Evolutionary conservation across 257 asterid genomes (phyloP).

Genomic region (Nicotiana tabacum): DNA sequence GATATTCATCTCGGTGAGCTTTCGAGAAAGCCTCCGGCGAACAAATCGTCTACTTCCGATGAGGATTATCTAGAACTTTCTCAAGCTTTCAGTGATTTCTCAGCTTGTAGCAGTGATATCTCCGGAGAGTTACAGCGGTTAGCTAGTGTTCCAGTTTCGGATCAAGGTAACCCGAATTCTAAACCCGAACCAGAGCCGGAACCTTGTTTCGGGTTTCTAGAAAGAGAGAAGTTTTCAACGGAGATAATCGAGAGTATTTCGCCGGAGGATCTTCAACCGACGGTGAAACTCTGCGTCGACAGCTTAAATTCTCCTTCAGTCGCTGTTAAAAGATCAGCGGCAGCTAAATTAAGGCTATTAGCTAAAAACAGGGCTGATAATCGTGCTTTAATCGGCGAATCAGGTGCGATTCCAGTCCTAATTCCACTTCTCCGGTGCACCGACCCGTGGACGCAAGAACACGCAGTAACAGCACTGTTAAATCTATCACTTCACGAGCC

Average conservation of each 20-base stretch:
- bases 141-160: slow-evolving; percentile 48
- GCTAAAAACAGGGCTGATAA: slow-evolving; percentile 86
- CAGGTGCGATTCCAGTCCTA: slow-evolving; percentile 76
- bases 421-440: slow-evolving; percentile 71
- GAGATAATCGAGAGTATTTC: slow-evolving; percentile 83
- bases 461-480: slow-evolving; percentile 79
- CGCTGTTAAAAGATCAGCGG: slow-evolving; percentile 77
- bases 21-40: slow-evolving; percentile 34
- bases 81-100: slow-evolving; percentile 66
- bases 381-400: slow-evolving; percentile 80
- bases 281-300: slow-evolving; percentile 79
- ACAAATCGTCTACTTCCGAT: slow-evolving; percentile 29
- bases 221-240: slow-evolving; percentile 71
- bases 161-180: slow-evolving; percentile 5
- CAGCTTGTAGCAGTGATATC: slow-evolving; percentile 86
- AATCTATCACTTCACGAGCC: slow-evolving; percentile 78
- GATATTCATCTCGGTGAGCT: slow-evolving; percentile 73
- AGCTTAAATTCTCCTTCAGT: slow-evolving; percentile 57
- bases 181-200: slow-evolving; percentile 47
- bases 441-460: slow-evolving; percentile 81
- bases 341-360: slow-evolving; percentile 68
- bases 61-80: slow-evolving; percentile 55
- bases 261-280: slow-evolving; percentile 89
- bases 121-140: slow-evolving; percentile 90
- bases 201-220: slow-evolving; percentile 73